A percentile compares a stretch with the other conserved stretches of the same genome.
Evolutionary conservation across 2,329 filamentous ascomycete species (phyloP).

Genomic region (Teratosphaeria viscida): DNA sequence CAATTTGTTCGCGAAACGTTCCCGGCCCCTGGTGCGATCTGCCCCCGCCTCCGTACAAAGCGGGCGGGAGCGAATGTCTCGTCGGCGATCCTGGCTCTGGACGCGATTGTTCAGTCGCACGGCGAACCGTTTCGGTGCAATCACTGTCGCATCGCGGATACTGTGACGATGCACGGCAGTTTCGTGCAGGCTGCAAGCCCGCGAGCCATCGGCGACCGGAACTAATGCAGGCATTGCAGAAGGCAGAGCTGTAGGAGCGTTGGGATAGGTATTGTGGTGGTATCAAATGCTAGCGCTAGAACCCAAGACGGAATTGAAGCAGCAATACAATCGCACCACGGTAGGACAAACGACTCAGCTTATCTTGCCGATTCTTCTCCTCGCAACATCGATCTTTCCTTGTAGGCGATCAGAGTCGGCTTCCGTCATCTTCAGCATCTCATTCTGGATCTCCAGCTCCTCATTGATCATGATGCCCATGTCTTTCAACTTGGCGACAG

Average conservation of each 20-base stretch:
- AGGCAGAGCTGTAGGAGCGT: background rate
- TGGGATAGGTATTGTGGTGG: background rate
- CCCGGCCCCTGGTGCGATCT: background rate
- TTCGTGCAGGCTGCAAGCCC: background rate
- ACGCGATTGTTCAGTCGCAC: background rate
- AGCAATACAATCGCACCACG: background rate
- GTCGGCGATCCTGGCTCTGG: background rate
- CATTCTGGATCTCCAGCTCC: conserved; percentile 61
- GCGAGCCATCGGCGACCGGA: background rate
- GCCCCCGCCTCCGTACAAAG: background rate
- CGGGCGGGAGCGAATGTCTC: background rate
- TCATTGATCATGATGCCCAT: conserved; percentile 68
- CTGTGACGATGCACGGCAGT: background rate
- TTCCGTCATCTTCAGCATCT: conserved; percentile 57
- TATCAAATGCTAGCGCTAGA: conserved; percentile 4
- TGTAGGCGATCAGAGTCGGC: conserved; percentile 55
- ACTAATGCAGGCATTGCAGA: background rate
- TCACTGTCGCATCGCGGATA: background rate
- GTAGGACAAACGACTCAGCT: conserved; percentile 11
- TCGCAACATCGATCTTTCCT: conserved; percentile 63
- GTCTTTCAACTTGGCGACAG: conserved; percentile 63
- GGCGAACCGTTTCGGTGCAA: background rate
- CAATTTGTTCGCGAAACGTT: background rate
- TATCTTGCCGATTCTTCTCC: conserved; percentile 59
- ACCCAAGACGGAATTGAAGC: conserved; percentile 1